Evolutionary conservation across 768 basidiomycete species (phyloP).

Genomic region (Polyporus arcularius): DNA sequence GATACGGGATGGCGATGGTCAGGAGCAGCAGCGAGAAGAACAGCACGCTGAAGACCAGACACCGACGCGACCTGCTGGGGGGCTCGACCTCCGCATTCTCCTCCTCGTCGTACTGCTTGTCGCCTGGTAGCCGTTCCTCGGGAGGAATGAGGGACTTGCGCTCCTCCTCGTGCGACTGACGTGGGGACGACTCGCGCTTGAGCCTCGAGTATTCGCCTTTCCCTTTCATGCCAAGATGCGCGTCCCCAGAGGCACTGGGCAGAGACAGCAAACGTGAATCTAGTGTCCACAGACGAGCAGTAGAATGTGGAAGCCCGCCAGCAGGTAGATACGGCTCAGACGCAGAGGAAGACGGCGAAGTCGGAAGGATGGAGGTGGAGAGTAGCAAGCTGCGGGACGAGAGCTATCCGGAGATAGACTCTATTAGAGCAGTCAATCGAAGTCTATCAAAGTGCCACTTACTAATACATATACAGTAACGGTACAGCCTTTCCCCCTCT

Average conservation of each 20-base stretch:
- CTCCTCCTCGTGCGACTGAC: slow-evolving; percentile 18
- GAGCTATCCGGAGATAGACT: too few relatives aligned
- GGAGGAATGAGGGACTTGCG: slow-evolving; percentile 20
- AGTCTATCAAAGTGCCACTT: too few relatives aligned
- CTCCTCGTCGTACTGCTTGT: slow-evolving; percentile 13
- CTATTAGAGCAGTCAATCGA: too few relatives aligned
- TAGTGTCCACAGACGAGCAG: too few relatives aligned
- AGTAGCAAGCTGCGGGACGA: too few relatives aligned
- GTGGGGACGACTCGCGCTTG: neutral
- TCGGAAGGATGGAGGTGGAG: too few relatives aligned
- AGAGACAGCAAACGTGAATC: too few relatives aligned
- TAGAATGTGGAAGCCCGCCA: neutral
- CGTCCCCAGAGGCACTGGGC: too few relatives aligned
- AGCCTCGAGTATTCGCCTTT: slow-evolving; percentile 11
- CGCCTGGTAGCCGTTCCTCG: slow-evolving; percentile 3
- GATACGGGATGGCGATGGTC: slow-evolving; percentile 11
- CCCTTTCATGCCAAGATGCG: neutral
- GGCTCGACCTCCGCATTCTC: neutral
- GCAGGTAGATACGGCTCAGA: neutral
- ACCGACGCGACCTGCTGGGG: neutral
- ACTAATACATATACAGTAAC: too few relatives aligned
- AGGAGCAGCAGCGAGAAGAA: slow-evolving; percentile 18
- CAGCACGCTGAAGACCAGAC: slow-evolving; percentile 12
- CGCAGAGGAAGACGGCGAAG: too few relatives aligned
- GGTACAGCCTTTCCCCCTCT: too few relatives aligned